Conservation (phyloP, 495 filamentous ascomycete genomes). For the Clohesyomyces aquaticus region DNA sequence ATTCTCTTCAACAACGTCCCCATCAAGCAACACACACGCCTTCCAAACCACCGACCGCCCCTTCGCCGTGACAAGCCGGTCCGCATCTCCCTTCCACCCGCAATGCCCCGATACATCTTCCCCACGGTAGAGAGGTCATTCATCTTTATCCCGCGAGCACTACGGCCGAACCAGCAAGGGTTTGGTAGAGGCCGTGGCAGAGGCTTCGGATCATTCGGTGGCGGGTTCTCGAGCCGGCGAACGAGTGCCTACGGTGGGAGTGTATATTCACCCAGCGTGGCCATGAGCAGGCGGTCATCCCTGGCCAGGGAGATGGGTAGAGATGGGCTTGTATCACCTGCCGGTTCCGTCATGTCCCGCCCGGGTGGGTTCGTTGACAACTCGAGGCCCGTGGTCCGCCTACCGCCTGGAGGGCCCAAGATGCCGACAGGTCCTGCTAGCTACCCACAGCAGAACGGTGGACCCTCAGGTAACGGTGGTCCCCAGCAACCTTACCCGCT, state of each 20-base stretch:
- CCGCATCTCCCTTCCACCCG: conserved; percentile 83
- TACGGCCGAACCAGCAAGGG: conserved; percentile 88
- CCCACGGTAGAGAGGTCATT: conserved; percentile 88
- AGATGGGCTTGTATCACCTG: conserved; percentile 75
- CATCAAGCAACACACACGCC: conserved; percentile 83
- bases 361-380: conserved; percentile 61
- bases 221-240: conserved; percentile 69
- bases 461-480: conserved; percentile 52
- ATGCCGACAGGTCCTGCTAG: conserved; percentile 12
- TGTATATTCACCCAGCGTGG: conserved; percentile 84
- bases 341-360: conserved; percentile 73
- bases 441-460: conserved; percentile 37
- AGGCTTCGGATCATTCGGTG: conserved; percentile 66
- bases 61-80: conserved; percentile 96
- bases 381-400: conserved; percentile 78
- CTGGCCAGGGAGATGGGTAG: conserved; percentile 75
- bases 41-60: conserved; percentile 93
- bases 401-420: conserved; percentile 66
- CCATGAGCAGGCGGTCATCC: conserved; percentile 90
- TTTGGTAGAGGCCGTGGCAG: conserved; percentile 69
- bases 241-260: conserved; percentile 83
- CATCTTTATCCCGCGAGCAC: conserved; percentile 94
- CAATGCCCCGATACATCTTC: conserved; percentile 82
- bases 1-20: conserved; percentile 71
- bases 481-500: conserved; percentile 59